These are phyloP conservation scores for Suhomyces emberorum DNA, from an alignment of 805 yeast genomes.

Conservation along the genomic window DNA sequence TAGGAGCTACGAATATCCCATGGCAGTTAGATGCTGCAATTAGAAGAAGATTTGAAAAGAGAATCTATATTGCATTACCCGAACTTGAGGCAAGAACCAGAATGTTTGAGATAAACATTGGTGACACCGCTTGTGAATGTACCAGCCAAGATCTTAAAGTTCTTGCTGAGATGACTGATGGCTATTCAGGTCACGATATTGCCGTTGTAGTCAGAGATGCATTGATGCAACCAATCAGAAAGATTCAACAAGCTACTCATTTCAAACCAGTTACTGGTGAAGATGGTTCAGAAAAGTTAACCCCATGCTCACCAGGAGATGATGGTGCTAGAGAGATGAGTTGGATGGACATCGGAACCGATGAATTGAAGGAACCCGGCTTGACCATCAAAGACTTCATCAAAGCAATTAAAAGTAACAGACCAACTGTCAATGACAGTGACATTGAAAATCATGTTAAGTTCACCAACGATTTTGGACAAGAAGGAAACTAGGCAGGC, in stretches of 20 bases:
- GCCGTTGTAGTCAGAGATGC: slow-evolving; percentile 97
- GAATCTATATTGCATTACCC: slow-evolving; percentile 94
- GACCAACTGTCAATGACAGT: slow-evolving; percentile 89
- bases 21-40: slow-evolving; percentile 99
- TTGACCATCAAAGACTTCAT: slow-evolving; percentile 88
- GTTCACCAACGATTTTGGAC: slow-evolving; percentile 94
- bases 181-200: slow-evolving; percentile 96
- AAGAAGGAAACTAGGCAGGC: slow-evolving; percentile 73
- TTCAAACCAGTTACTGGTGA: slow-evolving; percentile 60
- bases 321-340: slow-evolving; percentile 78
- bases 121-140: slow-evolving; percentile 80
- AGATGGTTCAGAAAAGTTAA: slow-evolving; percentile 47
- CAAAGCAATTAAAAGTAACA: slow-evolving; percentile 83
- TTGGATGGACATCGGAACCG: slow-evolving; percentile 90
- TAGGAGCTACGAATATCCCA: slow-evolving; percentile 98
- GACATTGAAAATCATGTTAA: slow-evolving; percentile 82
- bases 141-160: slow-evolving; percentile 68
- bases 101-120: slow-evolving; percentile 94
- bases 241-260: slow-evolving; percentile 94
- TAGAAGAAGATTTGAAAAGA: slow-evolving; percentile 90
- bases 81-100: slow-evolving; percentile 87
- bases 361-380: slow-evolving; percentile 86
- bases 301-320: slow-evolving; percentile 99
- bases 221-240: slow-evolving; percentile 94
- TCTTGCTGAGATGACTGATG: slow-evolving; percentile 91